These are phyloP conservation scores for Penicillium canescens DNA, from an alignment of 495 filamentous ascomycete species.

Conservation along the genomic window DNA sequence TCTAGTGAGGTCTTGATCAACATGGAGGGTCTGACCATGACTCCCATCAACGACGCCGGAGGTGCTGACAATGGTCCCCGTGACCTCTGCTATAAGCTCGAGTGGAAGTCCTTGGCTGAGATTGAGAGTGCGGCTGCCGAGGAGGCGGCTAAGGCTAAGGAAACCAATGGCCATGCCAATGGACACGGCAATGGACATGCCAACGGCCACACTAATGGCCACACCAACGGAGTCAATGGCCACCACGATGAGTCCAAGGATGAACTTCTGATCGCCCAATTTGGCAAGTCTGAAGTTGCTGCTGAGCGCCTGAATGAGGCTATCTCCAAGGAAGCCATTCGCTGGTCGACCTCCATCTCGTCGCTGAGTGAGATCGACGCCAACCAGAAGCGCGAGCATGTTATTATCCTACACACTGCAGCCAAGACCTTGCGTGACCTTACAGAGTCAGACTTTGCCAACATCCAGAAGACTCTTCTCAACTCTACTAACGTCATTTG, in stretches of 20 bases:
- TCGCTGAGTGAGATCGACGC: constrained; percentile 6
- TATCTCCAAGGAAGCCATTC: constrained; percentile 1
- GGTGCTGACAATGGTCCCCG: constrained; percentile 8
- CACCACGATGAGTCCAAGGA: background rate
- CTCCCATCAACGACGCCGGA: constrained; percentile 29
- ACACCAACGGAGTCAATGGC: too few species aligned
- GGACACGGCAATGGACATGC: background rate
- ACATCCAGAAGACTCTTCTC: constrained; percentile 25
- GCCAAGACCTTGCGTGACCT: constrained; percentile 21
- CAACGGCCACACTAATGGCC: constrained; percentile 3
- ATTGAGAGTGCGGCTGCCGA: background rate
- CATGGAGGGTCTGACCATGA: constrained; percentile 34
- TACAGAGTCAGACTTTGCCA: constrained; percentile 16
- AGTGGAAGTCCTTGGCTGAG: constrained; percentile 28
- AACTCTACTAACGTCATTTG: constrained; percentile 45
- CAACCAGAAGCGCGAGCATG: constrained; percentile 8
- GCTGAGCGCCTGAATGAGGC: constrained; percentile 13
- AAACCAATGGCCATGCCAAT: background rate
- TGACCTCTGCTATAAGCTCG: constrained; percentile 36
- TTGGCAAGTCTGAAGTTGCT: constrained; percentile 16
- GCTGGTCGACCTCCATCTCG: constrained; percentile 16
- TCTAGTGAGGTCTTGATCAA: constrained; percentile 25
- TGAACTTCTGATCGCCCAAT: constrained; percentile 17
- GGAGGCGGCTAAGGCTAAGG: background rate
- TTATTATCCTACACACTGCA: constrained; percentile 25